Base-by-base conservation (phyloP, 2,329 filamentous ascomycete species). In the Fusarium miscanthi region DNA sequence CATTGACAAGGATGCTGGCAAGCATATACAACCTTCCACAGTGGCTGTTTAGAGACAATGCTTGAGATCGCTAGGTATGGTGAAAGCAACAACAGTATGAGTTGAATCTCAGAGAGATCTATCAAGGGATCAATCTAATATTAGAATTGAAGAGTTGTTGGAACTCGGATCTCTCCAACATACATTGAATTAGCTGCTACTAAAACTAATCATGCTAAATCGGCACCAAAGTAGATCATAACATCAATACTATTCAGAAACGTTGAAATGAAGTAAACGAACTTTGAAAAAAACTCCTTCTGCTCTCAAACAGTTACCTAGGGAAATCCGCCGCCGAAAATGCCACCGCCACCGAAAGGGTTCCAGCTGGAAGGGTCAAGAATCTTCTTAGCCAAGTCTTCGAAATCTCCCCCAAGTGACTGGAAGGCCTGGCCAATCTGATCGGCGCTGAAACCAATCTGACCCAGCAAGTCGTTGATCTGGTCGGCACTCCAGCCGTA, bases 251-350 rank as follows among this genome's bases (percentile, higher is more conserved):
- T 25, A 6, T 17, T 19, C 10, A 6, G 16, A 25, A 10, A 14
- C 23, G 5, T 27, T 19, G 1, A 2, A 13, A 7, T 19, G 6
- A 21, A 19, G 4, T 27, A 17, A 27, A 21, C 8, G 0, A 45
- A 19, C 23, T 13, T 27, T 27, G 23, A 3, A 25, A 12, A 25
- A n/a, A n/a, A 25, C 6, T 12, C n/a, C 14, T 17, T 10, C 5
- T 3, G 5, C 10, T 25, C 23, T n/a, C n/a, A 45, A 45, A 6
- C 23, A 25, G 23, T 5, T 8, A 3, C 12, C 16, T 51, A 51
- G 3, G 48, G 48, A 35, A 51, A 51, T 2, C 48, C 30, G 17
- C 46, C 46, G 1, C 46, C 46, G 8, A 49, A 49, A 9, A 49
- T 35, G 4, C 48, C 48, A 14, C 48, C 48, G 3, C 48, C 48